phyloP scores from a whole-genome alignment of 2,329 filamentous ascomycete genomes.

The Chalara sp. region DNA sequence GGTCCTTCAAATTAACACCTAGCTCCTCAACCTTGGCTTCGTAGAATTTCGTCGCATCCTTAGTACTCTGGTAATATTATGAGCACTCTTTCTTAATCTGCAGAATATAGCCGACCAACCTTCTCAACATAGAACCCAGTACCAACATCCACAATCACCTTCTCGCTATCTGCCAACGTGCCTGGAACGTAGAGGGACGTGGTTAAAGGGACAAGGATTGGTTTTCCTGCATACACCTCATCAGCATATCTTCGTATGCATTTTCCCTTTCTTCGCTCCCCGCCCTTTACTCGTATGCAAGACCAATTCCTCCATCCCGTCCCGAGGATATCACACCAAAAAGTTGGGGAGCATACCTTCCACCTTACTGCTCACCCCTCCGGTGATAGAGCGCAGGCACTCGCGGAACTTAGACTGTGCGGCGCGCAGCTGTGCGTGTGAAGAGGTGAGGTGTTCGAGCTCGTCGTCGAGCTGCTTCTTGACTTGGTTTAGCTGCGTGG shows the following conservation, averaged over 20 bases:
- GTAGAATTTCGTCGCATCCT: slow-evolving; percentile 61
- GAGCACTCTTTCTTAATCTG: not conserved
- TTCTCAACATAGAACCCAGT: slow-evolving; percentile 96
- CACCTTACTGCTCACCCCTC: slow-evolving; percentile 39
- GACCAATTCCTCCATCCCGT: not conserved
- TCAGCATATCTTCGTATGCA: slow-evolving; percentile 4
- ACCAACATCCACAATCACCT: slow-evolving; percentile 84
- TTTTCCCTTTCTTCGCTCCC: not conserved
- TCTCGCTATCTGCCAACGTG: slow-evolving; percentile 63
- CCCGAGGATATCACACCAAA: not conserved
- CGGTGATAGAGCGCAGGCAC: slow-evolving; percentile 71
- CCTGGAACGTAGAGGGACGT: slow-evolving; percentile 93
- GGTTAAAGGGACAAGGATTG: slow-evolving; percentile 86
- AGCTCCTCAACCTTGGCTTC: slow-evolving; percentile 60
- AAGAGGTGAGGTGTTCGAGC: slow-evolving; percentile 86
- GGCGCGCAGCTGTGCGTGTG: slow-evolving; percentile 81
- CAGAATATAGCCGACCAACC: slow-evolving; percentile 33
- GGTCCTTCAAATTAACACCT: slow-evolving; percentile 55
- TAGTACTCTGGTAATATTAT: slow-evolving; percentile 35
- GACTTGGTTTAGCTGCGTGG: slow-evolving; percentile 80
- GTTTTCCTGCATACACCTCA: slow-evolving; percentile 32
- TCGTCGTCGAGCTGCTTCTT: slow-evolving; percentile 97
- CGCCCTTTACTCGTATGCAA: too few species aligned
- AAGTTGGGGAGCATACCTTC: slow-evolving; percentile 22
- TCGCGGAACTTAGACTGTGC: slow-evolving; percentile 91